A percentile compares a stretch with the other conserved stretches of the same genome.
Conservation (phyloP, 306 rosid species). For the Erythrophleum fordii region DNA sequence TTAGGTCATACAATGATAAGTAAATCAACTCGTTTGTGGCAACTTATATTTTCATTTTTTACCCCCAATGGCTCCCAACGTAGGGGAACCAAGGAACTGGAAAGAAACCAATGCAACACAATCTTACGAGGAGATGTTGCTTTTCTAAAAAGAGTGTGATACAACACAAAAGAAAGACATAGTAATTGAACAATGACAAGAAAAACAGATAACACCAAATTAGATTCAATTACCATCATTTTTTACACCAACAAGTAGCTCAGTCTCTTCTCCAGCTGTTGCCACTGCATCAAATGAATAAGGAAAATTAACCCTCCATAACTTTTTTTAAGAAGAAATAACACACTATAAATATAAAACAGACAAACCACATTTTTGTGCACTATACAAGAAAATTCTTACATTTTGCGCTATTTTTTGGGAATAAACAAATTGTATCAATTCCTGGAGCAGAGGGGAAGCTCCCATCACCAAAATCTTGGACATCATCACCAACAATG, state of each 20-base stretch:
- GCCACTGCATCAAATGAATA: conserved; percentile 51
- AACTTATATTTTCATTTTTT: not conserved
- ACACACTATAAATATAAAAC: not conserved
- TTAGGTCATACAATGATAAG: conserved; percentile 39
- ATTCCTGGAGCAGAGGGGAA: conserved; percentile 67
- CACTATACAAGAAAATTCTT: conserved; percentile 28
- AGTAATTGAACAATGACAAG: not conserved
- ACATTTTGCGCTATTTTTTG: conserved; percentile 64
- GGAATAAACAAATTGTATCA: conserved; percentile 63
- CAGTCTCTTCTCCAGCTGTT: conserved; percentile 71
- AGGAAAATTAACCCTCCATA: not conserved
- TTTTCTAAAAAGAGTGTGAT: not conserved
- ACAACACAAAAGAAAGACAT: conserved; percentile 6
- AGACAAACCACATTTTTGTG: not conserved
- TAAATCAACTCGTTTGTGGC: conserved; percentile 12
- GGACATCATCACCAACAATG: conserved; percentile 69
- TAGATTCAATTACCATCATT: conserved; percentile 65
- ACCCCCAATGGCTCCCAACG: not conserved
- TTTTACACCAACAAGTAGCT: conserved; percentile 66
- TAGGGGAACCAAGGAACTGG: not conserved
- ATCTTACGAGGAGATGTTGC: not conserved
- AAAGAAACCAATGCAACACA: not conserved
- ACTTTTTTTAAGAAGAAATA: not conserved
- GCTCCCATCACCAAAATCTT: conserved; percentile 66
- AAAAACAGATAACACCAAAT: not conserved